Percentiles rank a stretch among this genome's conserved stretches.
Evolutionary conservation across 768 basidiomycete genomes (phyloP).

Genomic region (Suillus sp.): DNA sequence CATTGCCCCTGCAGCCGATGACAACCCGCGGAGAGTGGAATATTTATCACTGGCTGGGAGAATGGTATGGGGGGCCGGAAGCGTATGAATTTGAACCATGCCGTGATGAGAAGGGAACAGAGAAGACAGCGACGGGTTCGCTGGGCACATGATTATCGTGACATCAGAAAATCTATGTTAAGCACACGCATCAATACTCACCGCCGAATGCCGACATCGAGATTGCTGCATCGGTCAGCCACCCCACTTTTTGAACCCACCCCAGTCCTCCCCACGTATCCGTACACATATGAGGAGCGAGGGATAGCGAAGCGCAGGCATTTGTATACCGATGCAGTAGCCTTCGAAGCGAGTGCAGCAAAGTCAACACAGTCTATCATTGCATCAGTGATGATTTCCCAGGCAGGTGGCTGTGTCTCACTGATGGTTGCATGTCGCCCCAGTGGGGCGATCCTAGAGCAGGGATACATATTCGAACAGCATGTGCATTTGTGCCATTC

Average conservation of each 20-base stretch:
- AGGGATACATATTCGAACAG: slow-evolving; percentile 63
- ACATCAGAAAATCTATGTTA: slow-evolving; percentile 11
- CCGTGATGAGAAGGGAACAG: slow-evolving; percentile 89
- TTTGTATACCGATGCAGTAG: slow-evolving; percentile 58
- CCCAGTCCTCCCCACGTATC: slow-evolving; percentile 62
- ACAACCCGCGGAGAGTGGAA: slow-evolving; percentile 82
- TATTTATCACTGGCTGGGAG: slow-evolving; percentile 79
- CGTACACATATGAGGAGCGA: slow-evolving; percentile 63
- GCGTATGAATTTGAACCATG: slow-evolving; percentile 70
- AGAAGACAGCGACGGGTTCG: slow-evolving; percentile 70
- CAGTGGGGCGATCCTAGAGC: slow-evolving; percentile 64
- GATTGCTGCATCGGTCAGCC: slow-evolving; percentile 76
- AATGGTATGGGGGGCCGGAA: slow-evolving; percentile 76
- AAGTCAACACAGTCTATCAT: slow-evolving; percentile 59
- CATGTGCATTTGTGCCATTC: slow-evolving; percentile 26
- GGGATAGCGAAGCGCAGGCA: slow-evolving; percentile 66
- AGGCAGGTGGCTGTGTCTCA: slow-evolving; percentile 34
- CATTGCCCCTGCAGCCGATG: slow-evolving; percentile 48
- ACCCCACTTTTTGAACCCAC: slow-evolving; percentile 79
- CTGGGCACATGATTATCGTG: slow-evolving; percentile 42
- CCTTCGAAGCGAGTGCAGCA: slow-evolving; percentile 68
- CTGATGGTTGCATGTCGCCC: slow-evolving; percentile 63
- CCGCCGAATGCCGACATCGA: slow-evolving; percentile 80
- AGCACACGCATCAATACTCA: slow-evolving; percentile 37
- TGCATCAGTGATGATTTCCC: slow-evolving; percentile 1